Evolutionary conservation across 129 eudicot genomes (phyloP), one percentile per base, ranked within the genome.

Genomic region (Apium graveolens): DNA sequence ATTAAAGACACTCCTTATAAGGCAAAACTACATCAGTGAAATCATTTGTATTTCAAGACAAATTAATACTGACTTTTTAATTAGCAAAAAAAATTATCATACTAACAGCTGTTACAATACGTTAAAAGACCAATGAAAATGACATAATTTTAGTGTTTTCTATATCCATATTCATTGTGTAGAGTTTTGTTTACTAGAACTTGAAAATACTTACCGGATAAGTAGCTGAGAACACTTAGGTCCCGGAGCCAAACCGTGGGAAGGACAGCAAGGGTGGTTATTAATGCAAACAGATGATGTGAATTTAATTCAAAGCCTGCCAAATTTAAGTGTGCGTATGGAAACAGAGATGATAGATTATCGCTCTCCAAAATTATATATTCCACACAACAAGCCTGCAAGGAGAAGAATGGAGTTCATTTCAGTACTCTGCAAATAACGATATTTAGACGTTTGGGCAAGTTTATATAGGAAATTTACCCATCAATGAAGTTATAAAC

Each of bases 331-430:
- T 88, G 94, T 70, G 97, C 99, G 75, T 95, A 90, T 35, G 99
- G 99, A 82, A 92, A 95, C 78, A 95, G 80, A 27, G 97, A 86
- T 11, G 99, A 95, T 76, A 95, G 79, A 68, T 95, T 95, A 81
- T 95, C 99, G 57, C 99, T 83, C 90, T 95, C 99, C 85, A 95
- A 82, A 72, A 95, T 95, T 80, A 95, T 88, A 75, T 91, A 88
- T 80, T 90, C 99, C 63, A 95, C 92, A n/a, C 99, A 92, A 75
- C 92, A 83, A 70, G 99, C 92, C 99, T 92, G 87, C 79, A 84
- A 37, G 24, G 51, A 80, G 26, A 37, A 75, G 44, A 29, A 65
- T 65, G 45, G 31, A 72, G 38, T 75, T 44, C 34, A 69, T 74
- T 49, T 80, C 73, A 60, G 35, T 37, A 55, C 31, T 26, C 7